Evolutionary conservation across 768 basidiomycete genomes (phyloP).

Genomic region (Trametes coccinea): DNA sequence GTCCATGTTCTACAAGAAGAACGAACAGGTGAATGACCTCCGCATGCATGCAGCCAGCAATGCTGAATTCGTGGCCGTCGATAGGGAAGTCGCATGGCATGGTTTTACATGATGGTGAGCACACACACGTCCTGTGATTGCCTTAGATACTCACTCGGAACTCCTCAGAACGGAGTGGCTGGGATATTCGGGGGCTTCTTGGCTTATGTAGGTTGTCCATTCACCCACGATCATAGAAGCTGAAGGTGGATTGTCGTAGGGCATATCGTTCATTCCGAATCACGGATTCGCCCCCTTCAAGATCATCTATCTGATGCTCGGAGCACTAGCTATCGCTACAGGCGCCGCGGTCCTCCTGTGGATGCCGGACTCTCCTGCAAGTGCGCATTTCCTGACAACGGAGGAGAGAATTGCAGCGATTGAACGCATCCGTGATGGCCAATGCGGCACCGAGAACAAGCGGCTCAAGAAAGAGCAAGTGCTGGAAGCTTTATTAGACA

Average conservation of each 20-base stretch:
- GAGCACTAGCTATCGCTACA: conserved; percentile 58
- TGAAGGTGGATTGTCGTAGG: conserved; percentile 1
- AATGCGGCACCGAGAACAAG: conserved; percentile 66
- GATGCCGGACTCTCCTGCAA: conserved; percentile 67
- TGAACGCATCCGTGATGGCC: conserved; percentile 66
- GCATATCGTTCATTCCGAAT: conserved; percentile 21
- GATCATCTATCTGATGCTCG: conserved; percentile 62
- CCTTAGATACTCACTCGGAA: no score
- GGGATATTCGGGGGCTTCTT: conserved; percentile 61
- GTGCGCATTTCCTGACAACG: conserved; percentile 53
- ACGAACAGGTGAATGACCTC: conserved; percentile 50
- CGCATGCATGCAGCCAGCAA: neutral
- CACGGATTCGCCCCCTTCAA: conserved; percentile 52
- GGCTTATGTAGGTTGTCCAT: conserved; percentile 42
- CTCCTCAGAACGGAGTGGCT: conserved; percentile 22
- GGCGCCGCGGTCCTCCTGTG: conserved; percentile 57
- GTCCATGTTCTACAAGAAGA: conserved; percentile 70
- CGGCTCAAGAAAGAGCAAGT: conserved; percentile 60
- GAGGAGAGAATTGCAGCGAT: conserved; percentile 64
- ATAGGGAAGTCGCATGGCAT: conserved; percentile 59
- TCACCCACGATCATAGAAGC: neutral
- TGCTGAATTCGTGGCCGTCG: neutral
- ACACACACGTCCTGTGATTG: neutral
- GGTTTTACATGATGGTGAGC: conserved; percentile 70
- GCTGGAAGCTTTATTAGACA: conserved; percentile 55